These are phyloP conservation scores for Halteria grandinella DNA, from an alignment of 73 alveolate genomes.

Conservation along the genomic window DNA sequence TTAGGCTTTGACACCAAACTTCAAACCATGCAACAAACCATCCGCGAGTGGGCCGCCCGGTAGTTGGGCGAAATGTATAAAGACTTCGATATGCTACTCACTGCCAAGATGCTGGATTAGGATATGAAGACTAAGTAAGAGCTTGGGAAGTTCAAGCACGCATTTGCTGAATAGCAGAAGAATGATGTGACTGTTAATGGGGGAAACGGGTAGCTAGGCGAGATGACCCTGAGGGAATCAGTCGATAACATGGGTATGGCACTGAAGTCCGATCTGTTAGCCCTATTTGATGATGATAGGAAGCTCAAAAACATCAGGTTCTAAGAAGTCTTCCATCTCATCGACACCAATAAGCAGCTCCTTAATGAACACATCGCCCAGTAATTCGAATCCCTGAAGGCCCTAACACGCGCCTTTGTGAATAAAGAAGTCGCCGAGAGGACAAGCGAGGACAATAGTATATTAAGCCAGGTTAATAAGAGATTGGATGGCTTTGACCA, in stretches of 20 bases:
- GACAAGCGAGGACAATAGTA: constrained; percentile 49
- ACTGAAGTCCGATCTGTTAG: constrained; percentile 27
- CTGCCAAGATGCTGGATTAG: constrained; percentile 20
- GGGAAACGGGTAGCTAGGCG: constrained; percentile 15
- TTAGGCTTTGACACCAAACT: constrained; percentile 16
- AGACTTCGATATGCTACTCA: constrained; percentile 24
- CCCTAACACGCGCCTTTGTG: constrained; percentile 61
- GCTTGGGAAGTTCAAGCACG: neutral
- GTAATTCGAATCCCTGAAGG: constrained; percentile 62
- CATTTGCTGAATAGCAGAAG: too few species aligned
- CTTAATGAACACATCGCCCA: constrained; percentile 63
- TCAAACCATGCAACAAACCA: neutral
- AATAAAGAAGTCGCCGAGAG: constrained; percentile 69
- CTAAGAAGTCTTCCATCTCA: constrained; percentile 30
- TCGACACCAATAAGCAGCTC: constrained; percentile 56
- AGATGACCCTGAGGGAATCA: constrained; percentile 38
- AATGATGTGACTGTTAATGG: constrained; percentile 2
- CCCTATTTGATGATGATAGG: constrained; percentile 44
- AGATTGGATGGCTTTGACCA: constrained; percentile 37
- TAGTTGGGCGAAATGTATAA: constrained; percentile 20
- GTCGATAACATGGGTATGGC: constrained; percentile 52
- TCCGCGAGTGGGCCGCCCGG: constrained; percentile 46
- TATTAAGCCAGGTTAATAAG: constrained; percentile 25
- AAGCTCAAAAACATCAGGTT: constrained; percentile 47
- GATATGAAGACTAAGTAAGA: constrained; percentile 22